Base-by-base conservation (phyloP, 768 basidiomycete genomes). In the Serendipita sp. region DNA sequence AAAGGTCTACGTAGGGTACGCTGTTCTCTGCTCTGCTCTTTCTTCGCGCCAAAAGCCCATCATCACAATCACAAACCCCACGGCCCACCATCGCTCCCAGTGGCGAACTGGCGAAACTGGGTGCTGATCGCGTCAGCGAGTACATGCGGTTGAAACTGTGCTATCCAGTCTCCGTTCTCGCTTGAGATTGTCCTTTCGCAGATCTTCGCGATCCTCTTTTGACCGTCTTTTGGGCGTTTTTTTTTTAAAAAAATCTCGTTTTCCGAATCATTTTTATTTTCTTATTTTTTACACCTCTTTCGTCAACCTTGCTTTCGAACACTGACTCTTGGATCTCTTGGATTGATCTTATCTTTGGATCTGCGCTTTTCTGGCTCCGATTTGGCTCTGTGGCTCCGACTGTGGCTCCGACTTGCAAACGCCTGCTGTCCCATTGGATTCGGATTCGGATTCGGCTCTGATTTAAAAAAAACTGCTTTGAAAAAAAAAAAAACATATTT, bases 1-100 rank as follows among this genome's bases (percentile, higher is more conserved):
- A 72, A 92, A 91, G 79, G 82, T 91, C 74, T 92, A 91, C 76
- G 88, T 92, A 82, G 89, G 88, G 89, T 92, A 82, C 86, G 89
- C 75, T 75, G 76, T 75, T 75, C 77, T 78, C 73, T 77, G 76
- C 74, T 71, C 77, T 23, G 71, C 77, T 72, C 73, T 75, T 31
- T 65, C 66, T 63, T 45, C 31, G 23, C 23, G 23, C 23, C 23
- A 23, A 23, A 23, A 23, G 23, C 23, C 23, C 23, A 23, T 23
- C 23, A 23, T 23, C 23, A 23, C 23, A 11, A 53, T 13, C 23
- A 23, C 1, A 23, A 23, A 23, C 23, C 23, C 23, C 23, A 23
- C 23, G 23, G 23, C 23, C 23, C 23, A 23, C 23, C 23, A 23
- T 23, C 23, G 23, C 1, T 33, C 27, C 29, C 15, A 33, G 18